Base-by-base conservation (phyloP, 768 basidiomycete species). In the Solioccasus polychromus region DNA sequence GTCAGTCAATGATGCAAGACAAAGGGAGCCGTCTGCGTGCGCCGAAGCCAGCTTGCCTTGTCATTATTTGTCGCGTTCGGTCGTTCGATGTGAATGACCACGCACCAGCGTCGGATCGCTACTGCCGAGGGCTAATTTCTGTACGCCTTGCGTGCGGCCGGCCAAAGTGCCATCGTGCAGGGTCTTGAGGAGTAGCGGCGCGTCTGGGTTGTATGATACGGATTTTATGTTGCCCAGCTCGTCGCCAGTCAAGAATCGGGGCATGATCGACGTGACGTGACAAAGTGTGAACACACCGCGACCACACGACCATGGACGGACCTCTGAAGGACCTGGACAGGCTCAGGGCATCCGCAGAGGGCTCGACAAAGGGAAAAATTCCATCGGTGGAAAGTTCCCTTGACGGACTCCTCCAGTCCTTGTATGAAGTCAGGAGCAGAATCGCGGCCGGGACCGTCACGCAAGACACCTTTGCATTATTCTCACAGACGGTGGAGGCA, bases 251-350 rank as follows among this genome's bases (percentile, higher is more conserved):
- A 88, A 67, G 66, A 90, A 89, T 47, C 76, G 77, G 60, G 79
- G 68, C 84, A 87, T 88, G 11, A 28, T 44, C 15, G 20, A 47
- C 39, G 61, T 62, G 51, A 54, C 51, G 60, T 65, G 58, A 59
- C 53, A 47, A 49, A 20, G 37, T 15, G 43, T 45, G 44, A 53
- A 24, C 25, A 24, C 17, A 11, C 34, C 26, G 25, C n/a, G 26
- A 46, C 36, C 38, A 31, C 51, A 39, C 43, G 53, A 48, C 26
- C 43, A 90, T 91, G 89, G 87, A 91, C 32, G 79, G 69, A 10
- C 74, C 83, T 29, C 68, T 88, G 48, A 92, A 88, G 66, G 90
- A 92, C 62, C 74, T 92, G 6, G 78, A 77, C 22, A 91, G 81
- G 67, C 78, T 92, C 45, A 85, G 90, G 61, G 75, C 79, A 48